Base-by-base conservation (phyloP, 73 alveolate species). In the Paramecium sexaurelia region DNA sequence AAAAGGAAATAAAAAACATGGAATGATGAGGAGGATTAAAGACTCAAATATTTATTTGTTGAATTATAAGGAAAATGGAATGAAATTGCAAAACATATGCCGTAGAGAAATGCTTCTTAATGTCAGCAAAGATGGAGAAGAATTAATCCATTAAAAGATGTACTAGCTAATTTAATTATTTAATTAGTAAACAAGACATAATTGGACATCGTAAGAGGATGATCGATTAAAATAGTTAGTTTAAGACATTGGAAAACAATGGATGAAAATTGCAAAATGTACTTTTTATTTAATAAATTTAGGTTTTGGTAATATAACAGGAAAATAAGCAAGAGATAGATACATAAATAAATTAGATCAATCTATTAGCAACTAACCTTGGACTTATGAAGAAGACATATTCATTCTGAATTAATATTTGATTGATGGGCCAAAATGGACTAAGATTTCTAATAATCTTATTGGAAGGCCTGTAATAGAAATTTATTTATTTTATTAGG, bases 261-360 rank as follows among this genome's bases (percentile, higher is more conserved):
- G 94, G 94, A 82, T 47, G 71, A 88, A 40, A 36, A 88, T 88
- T 5, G 94, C 73, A 1, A 29, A 88, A 26, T 55, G 73, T 45
- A 88, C n/a, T 69, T 27, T 13, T 22, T 36, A 51, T 71, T 36
- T 26, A 5, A 22, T 95, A 97, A 69, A 8, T 32, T 29, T 61
- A 61, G 83, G 83, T 61, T 61, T 61, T 29, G 83, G 83, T 6
- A 61, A 61, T 20, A 61, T 61, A 10, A 61, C 83, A 32, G 99
- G 99, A 24, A 98, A 98, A 85, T 95, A 97, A 92, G 96, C 98
- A 86, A 39, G 91, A 75, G 99, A 97, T 92, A 96, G 99, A 78
- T 98, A 98, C 97, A 99, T 97, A 68, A 98, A 98, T 84, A 99
- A 97, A 85, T 84, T 98, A 24, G 99, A 97, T 86, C 98, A 99